Conservation (phyloP, 129 eudicot genomes). For the Ambrosia artemisiifolia region DNA sequence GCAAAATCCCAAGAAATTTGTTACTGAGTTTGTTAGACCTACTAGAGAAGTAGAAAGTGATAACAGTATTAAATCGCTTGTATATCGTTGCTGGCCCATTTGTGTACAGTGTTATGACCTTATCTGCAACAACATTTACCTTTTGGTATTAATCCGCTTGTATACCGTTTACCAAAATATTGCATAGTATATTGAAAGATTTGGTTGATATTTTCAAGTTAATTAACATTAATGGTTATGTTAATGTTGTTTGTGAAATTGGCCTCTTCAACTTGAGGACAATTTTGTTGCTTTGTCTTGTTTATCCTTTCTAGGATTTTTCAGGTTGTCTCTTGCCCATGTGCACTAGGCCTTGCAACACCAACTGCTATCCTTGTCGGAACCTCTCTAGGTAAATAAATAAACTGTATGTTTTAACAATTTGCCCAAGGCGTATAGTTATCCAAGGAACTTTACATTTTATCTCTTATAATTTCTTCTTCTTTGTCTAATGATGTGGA, state of each 20-base stretch:
- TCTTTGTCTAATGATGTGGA: slow-evolving; percentile 1
- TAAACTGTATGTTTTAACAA: background rate
- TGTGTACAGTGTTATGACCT: slow-evolving; percentile 80
- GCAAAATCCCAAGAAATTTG: too few relatives aligned
- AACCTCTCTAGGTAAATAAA: slow-evolving; percentile 74
- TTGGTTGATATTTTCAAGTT: slow-evolving; percentile 1
- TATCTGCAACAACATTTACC: slow-evolving; percentile 84
- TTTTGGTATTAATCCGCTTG: slow-evolving; percentile 56
- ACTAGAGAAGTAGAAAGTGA: too few relatives aligned
- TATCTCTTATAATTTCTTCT: background rate
- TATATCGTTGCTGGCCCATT: slow-evolving; percentile 98
- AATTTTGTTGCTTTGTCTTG: background rate
- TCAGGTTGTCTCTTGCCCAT: too few relatives aligned
- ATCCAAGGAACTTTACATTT: background rate
- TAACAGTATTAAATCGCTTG: too few relatives aligned
- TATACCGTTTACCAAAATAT: background rate
- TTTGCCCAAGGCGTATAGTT: background rate
- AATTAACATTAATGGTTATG: too few relatives aligned
- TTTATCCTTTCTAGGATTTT: slow-evolving; percentile 16
- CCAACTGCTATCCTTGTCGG: slow-evolving; percentile 98
- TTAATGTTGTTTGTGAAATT: too few relatives aligned
- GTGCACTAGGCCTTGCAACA: slow-evolving; percentile 96
- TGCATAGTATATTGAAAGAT: background rate
- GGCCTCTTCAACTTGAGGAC: background rate
- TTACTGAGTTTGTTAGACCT: too few relatives aligned